A percentile compares a stretch with the other conserved stretches of the same genome.
These are phyloP conservation scores for Metarhizium brunneum DNA, from an alignment of 2,329 filamentous ascomycete species.

Conservation along the genomic window DNA sequence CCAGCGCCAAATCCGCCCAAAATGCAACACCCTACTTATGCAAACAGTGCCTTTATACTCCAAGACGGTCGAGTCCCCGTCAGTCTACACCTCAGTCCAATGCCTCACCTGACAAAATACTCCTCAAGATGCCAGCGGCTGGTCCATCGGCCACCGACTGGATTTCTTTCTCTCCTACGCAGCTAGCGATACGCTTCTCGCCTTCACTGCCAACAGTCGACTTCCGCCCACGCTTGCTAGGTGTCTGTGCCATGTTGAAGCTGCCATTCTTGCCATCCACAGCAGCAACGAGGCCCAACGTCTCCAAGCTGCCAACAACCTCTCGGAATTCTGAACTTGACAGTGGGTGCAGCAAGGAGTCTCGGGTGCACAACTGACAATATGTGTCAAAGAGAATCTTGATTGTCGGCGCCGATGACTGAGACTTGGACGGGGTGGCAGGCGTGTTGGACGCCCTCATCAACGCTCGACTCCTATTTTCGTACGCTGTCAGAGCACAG, in stretches of 20 bases:
- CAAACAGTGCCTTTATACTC: background rate
- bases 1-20: background rate
- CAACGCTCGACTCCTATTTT: constrained; percentile 55
- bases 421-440: constrained; percentile 52
- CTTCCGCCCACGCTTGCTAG: constrained; percentile 58
- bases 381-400: constrained; percentile 82
- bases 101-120: constrained; percentile 52
- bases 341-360: constrained; percentile 82
- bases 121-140: constrained; percentile 51
- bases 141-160: constrained; percentile 57
- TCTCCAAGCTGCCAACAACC: constrained; percentile 82
- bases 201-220: constrained; percentile 48
- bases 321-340: constrained; percentile 91
- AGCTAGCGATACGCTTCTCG: constrained; percentile 70
- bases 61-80: background rate
- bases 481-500: constrained; percentile 79
- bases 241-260: constrained; percentile 55
- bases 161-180: constrained; percentile 72
- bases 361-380: constrained; percentile 68
- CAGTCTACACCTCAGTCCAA: constrained; percentile 33
- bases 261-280: constrained; percentile 63
- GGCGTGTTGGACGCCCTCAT: constrained; percentile 32
- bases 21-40: background rate
- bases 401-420: constrained; percentile 62
- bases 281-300: constrained; percentile 66